Evolutionary conservation across 495 filamentous ascomycete genomes (phyloP).

Genomic region (Podospora conica): DNA sequence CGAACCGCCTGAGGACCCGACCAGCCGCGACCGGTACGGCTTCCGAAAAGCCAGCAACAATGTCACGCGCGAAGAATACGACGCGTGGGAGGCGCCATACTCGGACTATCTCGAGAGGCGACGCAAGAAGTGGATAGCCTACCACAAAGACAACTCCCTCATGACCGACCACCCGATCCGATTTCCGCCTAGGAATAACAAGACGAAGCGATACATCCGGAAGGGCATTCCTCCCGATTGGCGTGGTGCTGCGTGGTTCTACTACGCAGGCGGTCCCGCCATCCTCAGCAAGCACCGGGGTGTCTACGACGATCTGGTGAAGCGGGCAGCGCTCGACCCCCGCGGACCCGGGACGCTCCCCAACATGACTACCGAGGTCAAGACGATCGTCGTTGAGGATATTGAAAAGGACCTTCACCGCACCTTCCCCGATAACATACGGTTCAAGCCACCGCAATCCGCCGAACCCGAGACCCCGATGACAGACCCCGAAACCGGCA

Average conservation of each 20-base stretch:
- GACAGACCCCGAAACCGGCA: conserved; percentile 15
- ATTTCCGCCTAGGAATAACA: conserved; percentile 74
- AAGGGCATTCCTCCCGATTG: conserved; percentile 95
- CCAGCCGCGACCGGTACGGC: conserved; percentile 72
- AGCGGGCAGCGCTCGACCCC: conserved; percentile 30
- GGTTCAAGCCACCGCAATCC: conserved; percentile 62
- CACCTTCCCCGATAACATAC: conserved; percentile 91
- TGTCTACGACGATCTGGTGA: conserved; percentile 64
- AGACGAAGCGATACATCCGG: conserved; percentile 81
- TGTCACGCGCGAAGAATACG: conserved; percentile 68
- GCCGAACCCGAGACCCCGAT: conserved; percentile 9
- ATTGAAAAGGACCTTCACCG: conserved; percentile 94
- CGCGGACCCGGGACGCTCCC: conserved; percentile 14
- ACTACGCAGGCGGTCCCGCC: conserved; percentile 84
- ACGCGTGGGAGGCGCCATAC: conserved; percentile 73
- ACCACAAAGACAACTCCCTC: conserved; percentile 71
- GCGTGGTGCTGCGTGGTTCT: conserved; percentile 94
- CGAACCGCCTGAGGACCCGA: conserved; percentile 28
- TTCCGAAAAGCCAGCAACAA: conserved; percentile 86
- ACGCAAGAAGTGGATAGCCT: conserved; percentile 70
- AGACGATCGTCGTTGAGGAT: conserved; percentile 71
- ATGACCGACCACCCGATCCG: conserved; percentile 60
- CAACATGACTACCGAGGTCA: conserved; percentile 38
- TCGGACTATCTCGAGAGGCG: conserved; percentile 61
- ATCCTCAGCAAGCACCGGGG: conserved; percentile 66